These are phyloP conservation scores for Mortierella sp. DNA, from an alignment of 371 early-diverging fungal species.

Conservation along the genomic window DNA sequence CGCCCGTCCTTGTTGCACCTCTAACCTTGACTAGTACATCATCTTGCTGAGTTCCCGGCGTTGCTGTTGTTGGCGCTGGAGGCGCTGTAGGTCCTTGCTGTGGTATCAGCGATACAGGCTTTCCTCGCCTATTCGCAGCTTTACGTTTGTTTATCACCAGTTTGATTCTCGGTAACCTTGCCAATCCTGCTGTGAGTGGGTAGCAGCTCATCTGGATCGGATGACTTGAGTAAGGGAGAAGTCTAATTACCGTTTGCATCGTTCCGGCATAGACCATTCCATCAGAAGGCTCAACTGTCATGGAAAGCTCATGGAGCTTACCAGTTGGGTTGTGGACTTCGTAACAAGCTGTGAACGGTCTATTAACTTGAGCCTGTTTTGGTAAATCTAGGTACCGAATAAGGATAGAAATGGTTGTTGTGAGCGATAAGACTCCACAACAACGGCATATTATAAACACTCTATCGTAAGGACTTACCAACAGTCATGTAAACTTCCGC, in stretches of 20 bases:
- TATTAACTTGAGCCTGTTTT: slow-evolving; percentile 64
- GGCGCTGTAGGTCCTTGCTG: slow-evolving; percentile 8
- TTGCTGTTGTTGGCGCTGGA: neutral
- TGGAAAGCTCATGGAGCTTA: slow-evolving; percentile 65
- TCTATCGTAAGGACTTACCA: slow-evolving; percentile 20
- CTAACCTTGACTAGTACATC: slow-evolving; percentile 41
- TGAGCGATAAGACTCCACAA: neutral
- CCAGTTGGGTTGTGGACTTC: slow-evolving; percentile 73
- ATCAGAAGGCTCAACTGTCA: slow-evolving; percentile 75
- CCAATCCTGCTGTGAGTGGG: slow-evolving; percentile 65
- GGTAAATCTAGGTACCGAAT: slow-evolving; percentile 61
- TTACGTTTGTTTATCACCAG: slow-evolving; percentile 53
- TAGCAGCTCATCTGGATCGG: slow-evolving; percentile 53
- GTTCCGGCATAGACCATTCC: slow-evolving; percentile 81
- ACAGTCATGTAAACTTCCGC: slow-evolving; percentile 50
- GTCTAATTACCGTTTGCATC: slow-evolving; percentile 67
- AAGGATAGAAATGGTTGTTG: neutral
- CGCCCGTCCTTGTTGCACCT: slow-evolving; percentile 10
- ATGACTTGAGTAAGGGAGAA: slow-evolving; percentile 64
- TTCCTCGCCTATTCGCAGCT: slow-evolving; percentile 9
- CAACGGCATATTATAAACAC: no score
- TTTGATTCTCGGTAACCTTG: slow-evolving; percentile 66
- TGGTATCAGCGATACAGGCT: slow-evolving; percentile 10
- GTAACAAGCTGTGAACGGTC: slow-evolving; percentile 72
- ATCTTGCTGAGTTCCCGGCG: slow-evolving; percentile 13